Percentiles rank a stretch among this genome's conserved stretches.
phyloP scores from a whole-genome alignment of 495 filamentous ascomycete genomes.

The Penicillium ucsense region DNA sequence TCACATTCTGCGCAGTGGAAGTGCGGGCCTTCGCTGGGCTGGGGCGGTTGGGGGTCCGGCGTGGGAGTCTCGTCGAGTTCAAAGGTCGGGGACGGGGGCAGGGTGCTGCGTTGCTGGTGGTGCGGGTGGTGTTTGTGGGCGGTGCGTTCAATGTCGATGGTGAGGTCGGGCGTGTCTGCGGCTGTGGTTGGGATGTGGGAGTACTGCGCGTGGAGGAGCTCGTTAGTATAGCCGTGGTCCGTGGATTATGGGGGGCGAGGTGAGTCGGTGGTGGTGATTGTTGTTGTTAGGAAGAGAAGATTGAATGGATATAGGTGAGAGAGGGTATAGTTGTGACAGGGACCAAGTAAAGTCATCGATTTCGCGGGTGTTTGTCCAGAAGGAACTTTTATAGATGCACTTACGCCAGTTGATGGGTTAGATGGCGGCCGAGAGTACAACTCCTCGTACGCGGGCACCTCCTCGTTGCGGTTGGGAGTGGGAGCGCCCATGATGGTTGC shows the following conservation, averaged over 20 bases:
- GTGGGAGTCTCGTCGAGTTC: not conserved
- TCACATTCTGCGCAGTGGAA: not conserved
- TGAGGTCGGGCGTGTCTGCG: not conserved
- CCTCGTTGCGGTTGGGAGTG: not conserved
- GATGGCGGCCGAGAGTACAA: not conserved
- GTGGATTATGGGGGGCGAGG: not conserved
- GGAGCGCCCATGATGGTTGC: not conserved
- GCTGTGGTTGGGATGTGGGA: not conserved
- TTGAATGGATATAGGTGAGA: too few relatives aligned
- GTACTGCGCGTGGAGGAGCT: not conserved
- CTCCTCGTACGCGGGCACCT: not conserved
- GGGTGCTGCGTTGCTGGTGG: not conserved
- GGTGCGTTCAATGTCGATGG: not conserved
- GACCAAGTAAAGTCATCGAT: too few relatives aligned
- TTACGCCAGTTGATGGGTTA: not conserved
- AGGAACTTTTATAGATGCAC: not conserved
- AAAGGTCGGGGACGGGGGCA: not conserved
- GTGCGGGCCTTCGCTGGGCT: not conserved
- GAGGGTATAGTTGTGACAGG: too few relatives aligned
- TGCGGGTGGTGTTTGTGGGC: not conserved
- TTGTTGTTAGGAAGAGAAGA: too few relatives aligned
- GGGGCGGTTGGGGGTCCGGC: not conserved
- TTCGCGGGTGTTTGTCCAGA: too few relatives aligned
- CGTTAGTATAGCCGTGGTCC: too few relatives aligned
- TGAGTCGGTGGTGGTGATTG: too few relatives aligned